Base-by-base conservation (phyloP, 768 basidiomycete species). In the Boletus rubroflammeus region DNA sequence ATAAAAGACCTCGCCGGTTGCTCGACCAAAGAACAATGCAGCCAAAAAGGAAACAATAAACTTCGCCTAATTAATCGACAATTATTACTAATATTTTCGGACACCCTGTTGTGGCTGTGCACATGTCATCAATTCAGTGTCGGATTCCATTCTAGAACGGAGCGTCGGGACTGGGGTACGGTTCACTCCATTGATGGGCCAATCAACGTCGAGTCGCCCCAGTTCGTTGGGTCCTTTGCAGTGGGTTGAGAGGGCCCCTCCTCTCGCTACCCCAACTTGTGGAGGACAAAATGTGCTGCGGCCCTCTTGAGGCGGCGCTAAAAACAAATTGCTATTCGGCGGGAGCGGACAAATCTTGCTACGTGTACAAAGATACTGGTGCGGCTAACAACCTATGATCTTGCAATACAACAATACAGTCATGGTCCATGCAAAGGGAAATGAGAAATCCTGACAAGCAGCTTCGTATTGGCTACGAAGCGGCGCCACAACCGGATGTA, bases 1-100 rank as follows among this genome's bases (percentile, higher is more conserved):
- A 70, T 62, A 70, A 71, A 55, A 57, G 31, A 21, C 1, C 28
- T 38, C 19, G 45, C 61, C 67, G 67, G 66, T 58, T 43, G 56
- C 43, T 49, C 62, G n/a, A 54, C 50, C 29, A 43, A 13, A 57
- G 59, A 65, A 68, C 67, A 68, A 68, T 65, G 39, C 13, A 11
- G 9, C 13, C 26, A 5, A 46, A 52, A 1, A 21, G n/a, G 44
- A 55, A 60, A 70, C 69, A 70, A 70, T 70, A 67, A 35, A 49
- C 49, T 6, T 50, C 51, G 51, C 57, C 41, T 60, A 60, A 45
- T 50, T 56, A 58, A 38, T 43, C 51, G 19, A 52, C n/a, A 21
- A 43, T 52, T n/a, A n/a, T n/a, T n/a, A n/a, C n/a, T n/a, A n/a
- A n/a, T 31, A 31, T 32, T 32, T 32, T 6, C 32, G 32, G 32